Conservation (phyloP, 768 basidiomycete species). For the Porpolomopsis calyptriformis region DNA sequence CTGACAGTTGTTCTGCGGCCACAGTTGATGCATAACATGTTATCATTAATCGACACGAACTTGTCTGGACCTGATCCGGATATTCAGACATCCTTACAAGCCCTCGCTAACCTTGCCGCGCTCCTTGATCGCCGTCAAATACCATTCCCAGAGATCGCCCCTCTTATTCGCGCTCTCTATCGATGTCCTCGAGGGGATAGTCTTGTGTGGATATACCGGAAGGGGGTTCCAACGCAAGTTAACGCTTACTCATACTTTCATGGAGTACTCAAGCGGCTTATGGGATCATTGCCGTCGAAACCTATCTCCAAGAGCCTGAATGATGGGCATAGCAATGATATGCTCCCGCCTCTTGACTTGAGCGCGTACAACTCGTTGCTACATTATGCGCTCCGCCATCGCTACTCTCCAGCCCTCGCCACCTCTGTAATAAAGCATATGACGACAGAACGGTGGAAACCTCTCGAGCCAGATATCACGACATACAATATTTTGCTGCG, state of each 20-base stretch:
- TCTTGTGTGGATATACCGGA: slow-evolving; percentile 27
- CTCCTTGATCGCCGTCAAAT: slow-evolving; percentile 41
- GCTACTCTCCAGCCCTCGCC: slow-evolving; percentile 39
- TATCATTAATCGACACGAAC: slow-evolving; percentile 25
- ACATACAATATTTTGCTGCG: slow-evolving; percentile 54
- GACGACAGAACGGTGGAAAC: slow-evolving; percentile 29
- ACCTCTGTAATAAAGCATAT: slow-evolving; percentile 45
- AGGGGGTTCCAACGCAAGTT: slow-evolving; percentile 17
- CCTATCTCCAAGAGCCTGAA: neutral
- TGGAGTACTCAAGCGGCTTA: slow-evolving; percentile 32
- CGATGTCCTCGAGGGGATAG: slow-evolving; percentile 31
- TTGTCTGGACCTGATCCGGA: slow-evolving; percentile 17
- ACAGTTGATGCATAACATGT: slow-evolving; percentile 16
- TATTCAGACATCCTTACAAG: slow-evolving; percentile 38
- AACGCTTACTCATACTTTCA: slow-evolving; percentile 41
- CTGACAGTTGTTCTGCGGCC: slow-evolving; percentile 11
- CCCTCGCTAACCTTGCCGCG: slow-evolving; percentile 47
- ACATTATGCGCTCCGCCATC: slow-evolving; percentile 54
- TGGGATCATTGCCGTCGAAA: slow-evolving; percentile 22
- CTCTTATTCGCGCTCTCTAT: slow-evolving; percentile 39
- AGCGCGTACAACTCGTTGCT: slow-evolving; percentile 51
- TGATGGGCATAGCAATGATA: neutral
- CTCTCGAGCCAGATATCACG: slow-evolving; percentile 33
- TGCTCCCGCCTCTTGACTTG: slow-evolving; percentile 27
- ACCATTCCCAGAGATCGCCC: slow-evolving; percentile 32